Base-by-base conservation (phyloP, 2,329 filamentous ascomycete species). In the Scytalidium sp. region DNA sequence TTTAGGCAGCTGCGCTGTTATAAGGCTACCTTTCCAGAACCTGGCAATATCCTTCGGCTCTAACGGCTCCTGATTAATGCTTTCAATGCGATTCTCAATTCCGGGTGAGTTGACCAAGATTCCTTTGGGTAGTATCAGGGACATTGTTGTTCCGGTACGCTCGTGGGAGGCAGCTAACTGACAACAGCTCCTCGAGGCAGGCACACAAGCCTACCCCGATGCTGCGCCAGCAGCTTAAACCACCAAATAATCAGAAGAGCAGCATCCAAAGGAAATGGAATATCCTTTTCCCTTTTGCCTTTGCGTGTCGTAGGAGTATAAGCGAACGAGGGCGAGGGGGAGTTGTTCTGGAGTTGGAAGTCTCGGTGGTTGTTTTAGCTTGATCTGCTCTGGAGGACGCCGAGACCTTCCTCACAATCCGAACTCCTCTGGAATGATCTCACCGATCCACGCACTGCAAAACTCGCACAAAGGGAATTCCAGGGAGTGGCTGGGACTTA, bases 11-110 rank as follows among this genome's bases (percentile, higher is more conserved):
- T n/a, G n/a, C n/a, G n/a, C n/a, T n/a, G n/a, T n/a, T n/a, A n/a
- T n/a, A 36, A 36, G 17, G 45, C 20, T 64, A 84, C 80, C 79
- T 66, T 79, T 75, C 75, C 79, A 83, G 60, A 80, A 78, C 57
- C 75, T 70, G 58, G 71, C 71, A 47, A 83, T 75, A 53, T 79
- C 75, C 51, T 80, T 76, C 27, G 70, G 64, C 15, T 80, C 54
- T 49, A 65, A 48, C 40, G 62, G 61, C n/a, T 56, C 51, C 15
- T 44, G 75, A 6, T 81, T 67, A 27, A 73, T 64, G 19, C 70
- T 72, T 27, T 80, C 79, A 44, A 83, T 75, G 56, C 79, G 76
- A 21, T 71, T 70, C 56, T 81, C 80, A 27, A 83, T 70, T 45
- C 71, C 68, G 27, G 67, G 66, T 8, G 72, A 74, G 64, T 83